Evolutionary conservation across 257 asterid species (phyloP).

Genomic region (Solanum pennellii): DNA sequence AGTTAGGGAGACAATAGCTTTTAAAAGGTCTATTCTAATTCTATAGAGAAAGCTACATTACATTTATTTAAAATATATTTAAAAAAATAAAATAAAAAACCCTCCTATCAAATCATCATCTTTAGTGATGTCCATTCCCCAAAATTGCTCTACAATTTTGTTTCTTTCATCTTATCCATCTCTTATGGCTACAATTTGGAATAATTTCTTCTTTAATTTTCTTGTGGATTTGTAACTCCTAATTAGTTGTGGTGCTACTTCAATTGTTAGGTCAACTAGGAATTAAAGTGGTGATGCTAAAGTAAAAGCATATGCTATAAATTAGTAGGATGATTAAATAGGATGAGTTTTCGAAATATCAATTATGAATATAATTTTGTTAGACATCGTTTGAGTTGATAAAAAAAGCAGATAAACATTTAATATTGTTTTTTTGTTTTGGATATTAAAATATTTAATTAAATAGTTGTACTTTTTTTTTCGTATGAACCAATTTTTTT

Average conservation of each 20-base stretch:
- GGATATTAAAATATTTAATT: background rate
- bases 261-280: background rate
- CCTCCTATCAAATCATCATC: background rate
- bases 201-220: background rate
- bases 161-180: constrained; percentile 5
- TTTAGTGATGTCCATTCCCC: constrained; percentile 19
- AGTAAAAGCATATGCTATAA: background rate
- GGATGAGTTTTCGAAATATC: too few relatives aligned
- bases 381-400: background rate
- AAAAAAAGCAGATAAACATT: background rate
- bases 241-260: background rate
- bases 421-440: background rate
- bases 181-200: background rate
- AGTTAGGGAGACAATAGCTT: constrained; percentile 37
- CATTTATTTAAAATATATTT: background rate
- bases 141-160: constrained; percentile 1
- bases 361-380: background rate
- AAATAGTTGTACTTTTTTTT: background rate
- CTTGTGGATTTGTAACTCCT: background rate
- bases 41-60: background rate
- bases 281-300: background rate
- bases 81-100: too few relatives aligned
- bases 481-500: background rate
- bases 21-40: background rate
- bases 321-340: background rate